Conservation (phyloP, 1,139 yeast species). For the Lodderomyces pseudojiufengensis region DNA sequence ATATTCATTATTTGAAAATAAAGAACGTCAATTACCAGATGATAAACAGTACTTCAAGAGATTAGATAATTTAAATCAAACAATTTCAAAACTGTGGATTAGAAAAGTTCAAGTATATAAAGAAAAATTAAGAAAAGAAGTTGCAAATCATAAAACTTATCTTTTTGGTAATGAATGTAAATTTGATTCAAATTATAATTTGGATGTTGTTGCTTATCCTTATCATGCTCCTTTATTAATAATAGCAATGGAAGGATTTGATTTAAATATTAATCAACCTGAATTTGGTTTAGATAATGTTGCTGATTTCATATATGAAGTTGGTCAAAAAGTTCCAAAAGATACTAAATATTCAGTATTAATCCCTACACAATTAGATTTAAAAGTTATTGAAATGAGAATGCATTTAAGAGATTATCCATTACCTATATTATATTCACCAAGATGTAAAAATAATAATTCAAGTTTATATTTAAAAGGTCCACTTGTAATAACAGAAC, state of each 20-base stretch:
- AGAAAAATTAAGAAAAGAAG: conserved; percentile 38
- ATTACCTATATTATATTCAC: conserved; percentile 49
- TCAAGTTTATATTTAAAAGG: conserved; percentile 37
- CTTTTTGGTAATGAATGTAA: conserved; percentile 43
- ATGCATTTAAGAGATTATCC: conserved; percentile 68
- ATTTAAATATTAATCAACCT: conserved; percentile 53
- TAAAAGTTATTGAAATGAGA: conserved; percentile 49
- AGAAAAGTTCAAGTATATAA: conserved; percentile 50
- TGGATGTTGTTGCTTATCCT: conserved; percentile 55
- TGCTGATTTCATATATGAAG: conserved; percentile 57
- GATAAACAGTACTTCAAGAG: conserved; percentile 11
- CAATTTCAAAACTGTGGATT: conserved; percentile 37
- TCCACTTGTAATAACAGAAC: conserved; percentile 48
- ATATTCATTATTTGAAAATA: conserved; percentile 47
- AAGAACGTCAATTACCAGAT: conserved; percentile 7
- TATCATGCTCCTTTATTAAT: conserved; percentile 64
- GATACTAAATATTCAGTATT: conserved; percentile 66
- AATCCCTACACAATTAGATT: conserved; percentile 56
- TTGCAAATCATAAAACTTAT: conserved; percentile 49
- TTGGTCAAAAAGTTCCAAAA: conserved; percentile 81
- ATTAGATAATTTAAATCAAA: conserved; percentile 15
- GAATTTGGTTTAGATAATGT: conserved; percentile 50
- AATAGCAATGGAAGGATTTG: conserved; percentile 54
- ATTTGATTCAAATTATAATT: conserved; percentile 46
- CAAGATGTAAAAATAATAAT: conserved; percentile 17